Percentiles rank a stretch among this genome's conserved stretches.
phyloP scores from a whole-genome alignment of 1,139 yeast species.

The Debaryomycetaceae sp. region DNA sequence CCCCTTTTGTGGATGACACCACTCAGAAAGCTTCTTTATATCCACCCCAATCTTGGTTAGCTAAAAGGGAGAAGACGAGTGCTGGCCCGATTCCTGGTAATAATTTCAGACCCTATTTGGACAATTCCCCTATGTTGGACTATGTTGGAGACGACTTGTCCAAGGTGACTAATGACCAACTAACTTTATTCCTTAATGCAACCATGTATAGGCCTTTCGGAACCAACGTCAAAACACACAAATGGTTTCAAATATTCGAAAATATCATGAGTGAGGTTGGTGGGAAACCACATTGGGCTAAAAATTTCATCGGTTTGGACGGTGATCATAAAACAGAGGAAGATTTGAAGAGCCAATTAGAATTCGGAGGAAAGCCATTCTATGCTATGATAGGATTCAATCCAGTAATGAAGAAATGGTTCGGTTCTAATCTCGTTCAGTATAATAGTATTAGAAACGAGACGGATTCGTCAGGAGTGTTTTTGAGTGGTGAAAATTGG shows the following conservation, averaged over 20 bases:
- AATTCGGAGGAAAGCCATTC: slow-evolving; percentile 48
- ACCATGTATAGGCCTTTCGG: slow-evolving; percentile 94
- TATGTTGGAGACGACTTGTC: slow-evolving; percentile 45
- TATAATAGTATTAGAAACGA: slow-evolving; percentile 61
- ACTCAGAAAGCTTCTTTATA: slow-evolving; percentile 46
- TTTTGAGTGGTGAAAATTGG: slow-evolving; percentile 77
- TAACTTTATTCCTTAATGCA: slow-evolving; percentile 85
- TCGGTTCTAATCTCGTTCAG: slow-evolving; percentile 61
- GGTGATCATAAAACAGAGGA: slow-evolving; percentile 35
- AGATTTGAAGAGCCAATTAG: slow-evolving; percentile 35
- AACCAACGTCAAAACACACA: slow-evolving; percentile 65
- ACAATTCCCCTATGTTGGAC: slow-evolving; percentile 66
- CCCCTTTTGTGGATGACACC: slow-evolving; percentile 37
- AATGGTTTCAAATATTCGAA: slow-evolving; percentile 87
- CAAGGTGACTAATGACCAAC: slow-evolving; percentile 68
- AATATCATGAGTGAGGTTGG: slow-evolving; percentile 69
- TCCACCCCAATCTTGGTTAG: slow-evolving; percentile 41
- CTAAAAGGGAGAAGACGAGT: slow-evolving; percentile 32
- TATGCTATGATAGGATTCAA: slow-evolving; percentile 82
- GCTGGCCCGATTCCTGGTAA: slow-evolving; percentile 85
- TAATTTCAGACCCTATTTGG: slow-evolving; percentile 73
- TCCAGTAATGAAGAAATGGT: slow-evolving; percentile 70
- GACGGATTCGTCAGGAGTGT: slow-evolving; percentile 80
- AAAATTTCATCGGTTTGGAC: slow-evolving; percentile 77
- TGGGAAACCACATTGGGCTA: slow-evolving; percentile 99